Evolutionary conservation across 192 early-diverging fungal genomes (phyloP), one percentile per base, ranked within the genome.

Genomic region (Gamsiella multidivaricata): DNA sequence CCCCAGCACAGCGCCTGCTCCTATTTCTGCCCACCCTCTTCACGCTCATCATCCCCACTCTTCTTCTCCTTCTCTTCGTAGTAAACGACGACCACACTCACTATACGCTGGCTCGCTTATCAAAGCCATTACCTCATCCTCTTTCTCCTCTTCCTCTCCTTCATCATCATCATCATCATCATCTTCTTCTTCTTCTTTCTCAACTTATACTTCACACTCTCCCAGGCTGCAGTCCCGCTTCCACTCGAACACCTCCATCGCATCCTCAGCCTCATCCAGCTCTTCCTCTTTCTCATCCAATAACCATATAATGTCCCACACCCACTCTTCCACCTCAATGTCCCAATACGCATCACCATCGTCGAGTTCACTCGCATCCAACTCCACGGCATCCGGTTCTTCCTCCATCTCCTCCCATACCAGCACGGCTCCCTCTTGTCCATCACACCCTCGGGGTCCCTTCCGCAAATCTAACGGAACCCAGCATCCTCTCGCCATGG

Each of bases 401-500:
- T 55, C 59, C 15, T 36, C 37, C 25, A 34, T 69, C 12, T 28
- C 36, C 7, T 26, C 29, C 3, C 34, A 45, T 11, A 28, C 10
- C 25, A 33, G 11, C 23, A 22, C 59, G 7, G n/a, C n/a, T n/a
- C n/a, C 36, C 0, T 18, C 39, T 11, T 31, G 6, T 20, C 5
- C 54, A 32, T 39, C 14, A 36, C n/a, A 32, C 28, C 32, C 69
- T 26, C 62, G 60, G 41, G 53, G 37, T 17, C 49, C 69, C 2
- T 50, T 59, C 25, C 47, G 59, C 6, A 67, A 57, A 28, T 0
- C 73, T 20, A 26, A 22, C 10, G 56, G 47, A 17, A 20, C 49
- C 0, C 73, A 61, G 20, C 73, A 76, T 42, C 73, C 73, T 23
- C 31, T 76, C 9, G 73, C 73, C 3, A 63, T 28, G 0, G 73